Conservation (phyloP, 2,329 filamentous ascomycete species). For the Penicillium sclerotiorum region DNA sequence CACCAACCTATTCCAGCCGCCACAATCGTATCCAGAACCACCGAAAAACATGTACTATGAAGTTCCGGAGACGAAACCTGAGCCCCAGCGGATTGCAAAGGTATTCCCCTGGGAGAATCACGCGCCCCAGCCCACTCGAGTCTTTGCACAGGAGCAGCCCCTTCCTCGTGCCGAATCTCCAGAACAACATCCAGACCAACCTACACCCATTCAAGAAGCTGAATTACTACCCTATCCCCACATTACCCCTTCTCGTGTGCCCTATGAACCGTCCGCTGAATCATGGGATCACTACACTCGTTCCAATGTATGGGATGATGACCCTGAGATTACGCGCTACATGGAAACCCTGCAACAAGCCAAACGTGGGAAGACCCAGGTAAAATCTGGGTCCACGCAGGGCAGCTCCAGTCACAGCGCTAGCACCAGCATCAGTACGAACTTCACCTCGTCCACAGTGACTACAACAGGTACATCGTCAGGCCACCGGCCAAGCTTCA, state of each 20-base stretch:
- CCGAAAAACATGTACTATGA: constrained; percentile 88
- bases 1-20: constrained; percentile 73
- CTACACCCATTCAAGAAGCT: neutral
- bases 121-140: constrained; percentile 60
- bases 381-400: constrained; percentile 29
- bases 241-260: constrained; percentile 6
- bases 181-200: constrained; percentile 3
- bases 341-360: constrained; percentile 74
- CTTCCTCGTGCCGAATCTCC: constrained; percentile 11
- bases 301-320: constrained; percentile 89
- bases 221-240: neutral
- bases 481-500: constrained; percentile 58
- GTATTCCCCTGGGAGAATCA: constrained; percentile 91
- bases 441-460: neutral
- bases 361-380: constrained; percentile 53
- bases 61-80: constrained; percentile 63
- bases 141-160: constrained; percentile 44
- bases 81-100: constrained; percentile 62
- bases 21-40: constrained; percentile 75
- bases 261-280: constrained; percentile 40
- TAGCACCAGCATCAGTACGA: constrained; percentile 11
- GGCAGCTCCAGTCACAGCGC: constrained; percentile 11
- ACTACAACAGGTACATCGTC: constrained; percentile 8
- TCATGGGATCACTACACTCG: constrained; percentile 75
- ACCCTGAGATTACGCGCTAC: constrained; percentile 85